Conservation (phyloP, 1,284 basidiomycete species). For the Ustilago sp. region DNA sequence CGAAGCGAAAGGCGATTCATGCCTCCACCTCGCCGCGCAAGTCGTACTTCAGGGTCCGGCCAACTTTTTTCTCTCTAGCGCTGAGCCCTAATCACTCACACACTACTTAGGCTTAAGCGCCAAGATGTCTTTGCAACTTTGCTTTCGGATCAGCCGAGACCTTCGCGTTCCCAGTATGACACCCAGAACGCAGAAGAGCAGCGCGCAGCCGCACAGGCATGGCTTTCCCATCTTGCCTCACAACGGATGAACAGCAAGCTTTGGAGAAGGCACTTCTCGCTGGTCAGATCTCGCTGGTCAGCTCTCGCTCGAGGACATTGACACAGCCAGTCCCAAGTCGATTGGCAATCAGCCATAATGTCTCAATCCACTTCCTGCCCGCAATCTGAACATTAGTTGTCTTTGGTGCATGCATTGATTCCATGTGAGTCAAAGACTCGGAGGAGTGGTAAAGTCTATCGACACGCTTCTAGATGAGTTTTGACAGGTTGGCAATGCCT, state of each 20-base stretch:
- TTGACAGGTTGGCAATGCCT: constrained; percentile 59
- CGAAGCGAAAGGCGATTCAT: constrained; percentile 1
- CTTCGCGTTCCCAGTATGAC: constrained; percentile 17
- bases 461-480: constrained; percentile 30
- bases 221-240: constrained; percentile 14
- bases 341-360: no score
- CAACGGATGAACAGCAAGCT: constrained; percentile 9
- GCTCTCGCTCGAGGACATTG: constrained; percentile 17
- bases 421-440: no score
- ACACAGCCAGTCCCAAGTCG: background rate
- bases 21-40: constrained; percentile 6
- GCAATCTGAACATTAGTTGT: no score
- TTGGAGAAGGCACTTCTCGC: constrained; percentile 18
- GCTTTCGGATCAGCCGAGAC: background rate
- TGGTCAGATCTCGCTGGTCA: constrained; percentile 18
- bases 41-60: constrained; percentile 29
- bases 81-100: background rate
- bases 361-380: no score
- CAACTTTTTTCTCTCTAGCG: background rate
- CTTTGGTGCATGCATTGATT: no score
- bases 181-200: background rate
- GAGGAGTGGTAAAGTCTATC: background rate
- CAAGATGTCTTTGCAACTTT: background rate
- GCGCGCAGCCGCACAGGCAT: constrained; percentile 12
- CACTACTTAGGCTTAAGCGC: background rate